Evolutionary conservation across 1,284 basidiomycete genomes (phyloP).

Genomic region (Leccinum fallax): DNA sequence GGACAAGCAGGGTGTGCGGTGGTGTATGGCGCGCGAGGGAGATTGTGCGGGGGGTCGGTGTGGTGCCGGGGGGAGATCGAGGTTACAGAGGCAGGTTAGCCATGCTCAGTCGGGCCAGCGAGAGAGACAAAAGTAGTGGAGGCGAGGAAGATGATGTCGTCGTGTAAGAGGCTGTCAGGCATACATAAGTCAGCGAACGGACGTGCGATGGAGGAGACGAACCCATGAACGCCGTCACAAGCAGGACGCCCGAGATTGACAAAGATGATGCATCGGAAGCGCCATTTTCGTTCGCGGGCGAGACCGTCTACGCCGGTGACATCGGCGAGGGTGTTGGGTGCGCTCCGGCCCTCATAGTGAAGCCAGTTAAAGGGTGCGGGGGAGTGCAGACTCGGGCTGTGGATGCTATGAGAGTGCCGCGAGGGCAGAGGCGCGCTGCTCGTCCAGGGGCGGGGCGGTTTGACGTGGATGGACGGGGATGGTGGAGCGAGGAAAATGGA

Average conservation of each 20-base stretch:
- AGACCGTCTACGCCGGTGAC: conserved; percentile 76
- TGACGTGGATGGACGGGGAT: too few species aligned
- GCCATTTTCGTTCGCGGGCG: conserved; percentile 77
- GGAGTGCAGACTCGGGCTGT: too few species aligned
- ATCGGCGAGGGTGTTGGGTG: conserved; percentile 72
- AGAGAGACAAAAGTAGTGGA: conserved; percentile 29
- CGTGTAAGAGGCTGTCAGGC: conserved; percentile 69
- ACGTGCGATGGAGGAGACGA: conserved; percentile 16
- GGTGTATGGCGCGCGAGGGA: conserved; percentile 42
- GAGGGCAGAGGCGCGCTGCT: too few species aligned
- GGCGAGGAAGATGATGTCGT: conserved; percentile 61
- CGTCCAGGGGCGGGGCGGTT: too few species aligned
- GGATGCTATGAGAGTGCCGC: too few species aligned
- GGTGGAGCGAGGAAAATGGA: too few species aligned
- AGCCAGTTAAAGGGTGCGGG: conserved; percentile 24
- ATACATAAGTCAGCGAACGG: too few species aligned
- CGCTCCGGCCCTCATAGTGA: too few species aligned
- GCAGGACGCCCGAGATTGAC: conserved; percentile 71
- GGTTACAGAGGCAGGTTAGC: conserved; percentile 17
- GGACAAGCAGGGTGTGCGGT: not conserved
- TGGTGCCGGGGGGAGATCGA: conserved; percentile 54
- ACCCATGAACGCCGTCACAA: conserved; percentile 81
- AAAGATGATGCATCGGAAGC: conserved; percentile 69
- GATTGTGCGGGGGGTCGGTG: conserved; percentile 61
- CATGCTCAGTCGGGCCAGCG: not conserved